These are phyloP conservation scores for Anthracocystis walkeri DNA, from an alignment of 1,284 basidiomycete species.

Conservation along the genomic window DNA sequence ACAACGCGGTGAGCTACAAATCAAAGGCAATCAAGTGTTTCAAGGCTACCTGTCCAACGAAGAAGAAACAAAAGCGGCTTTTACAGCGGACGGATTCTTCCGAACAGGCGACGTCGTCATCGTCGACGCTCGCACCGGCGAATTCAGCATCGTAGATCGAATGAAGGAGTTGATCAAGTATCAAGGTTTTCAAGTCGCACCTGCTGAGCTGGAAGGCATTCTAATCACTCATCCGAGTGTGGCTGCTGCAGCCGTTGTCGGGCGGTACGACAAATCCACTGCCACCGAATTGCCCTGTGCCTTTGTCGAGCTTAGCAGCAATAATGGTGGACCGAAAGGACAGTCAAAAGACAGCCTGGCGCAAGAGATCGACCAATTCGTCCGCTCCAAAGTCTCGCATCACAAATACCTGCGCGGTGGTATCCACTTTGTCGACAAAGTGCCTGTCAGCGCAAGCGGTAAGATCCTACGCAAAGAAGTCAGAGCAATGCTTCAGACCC, in stretches of 20 bases:
- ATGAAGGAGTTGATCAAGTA: slow-evolving; percentile 67
- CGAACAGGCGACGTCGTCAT: slow-evolving; percentile 64
- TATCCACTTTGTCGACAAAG: slow-evolving; percentile 35
- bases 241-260: slow-evolving; percentile 60
- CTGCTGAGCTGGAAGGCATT: slow-evolving; percentile 61
- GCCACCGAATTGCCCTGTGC: slow-evolving; percentile 50
- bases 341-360: slow-evolving; percentile 7
- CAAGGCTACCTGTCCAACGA: slow-evolving; percentile 48
- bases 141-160: slow-evolving; percentile 63
- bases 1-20: slow-evolving; percentile 45
- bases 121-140: slow-evolving; percentile 29
- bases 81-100: slow-evolving; percentile 72
- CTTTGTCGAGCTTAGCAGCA: slow-evolving; percentile 30
- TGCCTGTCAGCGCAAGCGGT: slow-evolving; percentile 50
- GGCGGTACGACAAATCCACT: slow-evolving; percentile 45
- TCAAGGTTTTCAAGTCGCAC: slow-evolving; percentile 65
- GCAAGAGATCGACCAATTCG: slow-evolving; percentile 34
- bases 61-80: slow-evolving; percentile 74
- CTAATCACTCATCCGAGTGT: slow-evolving; percentile 47
- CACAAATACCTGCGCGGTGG: slow-evolving; percentile 52
- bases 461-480: slow-evolving; percentile 49
- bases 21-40: slow-evolving; percentile 48
- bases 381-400: slow-evolving; percentile 35
- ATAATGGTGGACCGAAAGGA: neutral
- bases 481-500: slow-evolving; percentile 14